Evolutionary conservation across 805 yeast genomes (phyloP), one percentile per base, ranked within the genome.

Genomic region (Yarrowia porcina): DNA sequence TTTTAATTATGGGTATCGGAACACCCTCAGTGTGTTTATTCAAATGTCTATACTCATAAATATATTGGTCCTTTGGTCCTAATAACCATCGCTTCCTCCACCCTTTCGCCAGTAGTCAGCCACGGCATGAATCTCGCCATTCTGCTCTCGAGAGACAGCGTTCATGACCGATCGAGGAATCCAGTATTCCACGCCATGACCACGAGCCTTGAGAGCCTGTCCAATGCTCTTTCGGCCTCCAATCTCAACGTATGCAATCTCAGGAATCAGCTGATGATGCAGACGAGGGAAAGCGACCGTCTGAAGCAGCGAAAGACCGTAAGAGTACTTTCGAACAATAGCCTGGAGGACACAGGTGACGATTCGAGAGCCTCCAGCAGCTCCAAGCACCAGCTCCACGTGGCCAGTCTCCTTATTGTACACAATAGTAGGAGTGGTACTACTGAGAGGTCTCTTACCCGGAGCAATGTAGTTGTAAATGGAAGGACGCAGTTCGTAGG

Each of bases 361-460:
- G 57, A 93, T 93, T 63, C 94, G 78, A 7, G 94, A 87, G 0
- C 98, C 98, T 10, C 99, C 99, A 1, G 97, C 96, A 0, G 97
- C 94, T 0, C 97, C 98, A 64, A 93, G 80, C 5, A 88, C 82
- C 25, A 89, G 71, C 67, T 87, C 91, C 0, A 88, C 84, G 25
- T 67, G 63, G 15, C 67, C 70, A 8, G 63, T 59, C 10, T 74
- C 69, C 7, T 73, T 69, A 59, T 77, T 70, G 18, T 83, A 76
- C 0, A 89, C 75, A 30, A 93, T 84, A 0, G 90, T 82, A 3
- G 97, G 97, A 0, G 89, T 82, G 33, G 88, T 83, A 2, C 96
- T 89, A 5, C 96, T 88, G 44, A 93, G 77, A 1, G 99, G 98
- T 65, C 98, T 79, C 68, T 87, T 88, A 64, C 75, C 80, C 0